phyloP scores from a whole-genome alignment of 768 basidiomycete genomes.

The Hydnum rufescens region DNA sequence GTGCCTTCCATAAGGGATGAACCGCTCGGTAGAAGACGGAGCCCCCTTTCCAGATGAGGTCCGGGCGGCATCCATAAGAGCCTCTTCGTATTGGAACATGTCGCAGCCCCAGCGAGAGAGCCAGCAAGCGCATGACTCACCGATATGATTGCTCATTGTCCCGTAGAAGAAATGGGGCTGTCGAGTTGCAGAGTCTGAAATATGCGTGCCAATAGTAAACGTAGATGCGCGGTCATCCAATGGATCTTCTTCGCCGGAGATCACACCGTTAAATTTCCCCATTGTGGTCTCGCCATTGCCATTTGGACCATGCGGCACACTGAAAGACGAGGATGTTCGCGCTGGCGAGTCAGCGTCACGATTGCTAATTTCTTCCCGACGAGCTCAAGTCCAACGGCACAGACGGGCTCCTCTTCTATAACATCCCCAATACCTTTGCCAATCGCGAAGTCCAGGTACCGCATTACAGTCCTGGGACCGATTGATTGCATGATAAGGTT shows the following conservation, averaged over 20 bases:
- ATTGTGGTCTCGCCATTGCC: background rate
- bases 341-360: too few species aligned
- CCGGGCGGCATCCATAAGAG: background rate
- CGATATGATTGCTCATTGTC: conserved; percentile 77
- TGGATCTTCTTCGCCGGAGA: background rate
- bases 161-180: conserved; percentile 50
- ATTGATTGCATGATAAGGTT: conserved; percentile 48
- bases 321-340: too few species aligned
- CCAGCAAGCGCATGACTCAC: conserved; percentile 79
- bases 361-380: too few species aligned
- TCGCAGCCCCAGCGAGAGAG: conserved; percentile 70
- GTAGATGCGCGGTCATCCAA: background rate
- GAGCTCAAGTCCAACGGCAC: conserved; percentile 50
- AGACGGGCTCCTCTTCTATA: conserved; percentile 9
- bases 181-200: conserved; percentile 6
- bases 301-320: background rate
- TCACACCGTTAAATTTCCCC: background rate
- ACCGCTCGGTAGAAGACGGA: conserved; percentile 8
- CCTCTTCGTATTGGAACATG: conserved; percentile 46
- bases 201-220: background rate
- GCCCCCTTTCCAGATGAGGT: conserved; percentile 7
- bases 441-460: conserved; percentile 66
- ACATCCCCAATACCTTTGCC: conserved; percentile 38
- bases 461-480: conserved; percentile 54
- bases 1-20: background rate